These are phyloP conservation scores for Fusarium citri DNA, from an alignment of 2,329 filamentous ascomycete genomes.

Conservation along the genomic window DNA sequence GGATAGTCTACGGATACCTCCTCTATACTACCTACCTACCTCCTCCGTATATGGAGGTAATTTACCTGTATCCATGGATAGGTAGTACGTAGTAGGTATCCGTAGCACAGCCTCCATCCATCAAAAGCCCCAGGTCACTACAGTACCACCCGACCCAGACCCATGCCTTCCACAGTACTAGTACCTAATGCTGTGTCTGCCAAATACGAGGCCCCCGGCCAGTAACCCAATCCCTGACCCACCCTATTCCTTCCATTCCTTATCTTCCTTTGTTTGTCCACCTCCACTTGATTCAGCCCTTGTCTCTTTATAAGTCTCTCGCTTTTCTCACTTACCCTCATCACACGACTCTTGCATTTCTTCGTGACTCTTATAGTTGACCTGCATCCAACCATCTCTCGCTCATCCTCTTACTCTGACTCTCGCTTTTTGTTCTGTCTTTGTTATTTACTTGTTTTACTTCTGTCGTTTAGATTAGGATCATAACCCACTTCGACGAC, in stretches of 20 bases:
- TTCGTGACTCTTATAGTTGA: constrained; percentile 24
- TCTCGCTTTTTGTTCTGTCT: constrained; percentile 8
- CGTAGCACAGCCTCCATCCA: constrained; percentile 5
- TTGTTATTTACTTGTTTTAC: constrained; percentile 1
- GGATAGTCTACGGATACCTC: neutral
- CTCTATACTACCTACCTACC: neutral
- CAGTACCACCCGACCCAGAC: constrained; percentile 3
- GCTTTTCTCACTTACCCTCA: constrained; percentile 9
- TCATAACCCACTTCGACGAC: constrained; percentile 10
- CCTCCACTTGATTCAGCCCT: constrained; percentile 17
- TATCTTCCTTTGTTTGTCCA: constrained; percentile 20
- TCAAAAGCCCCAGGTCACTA: neutral
- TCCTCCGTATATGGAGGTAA: no score
- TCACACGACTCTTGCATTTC: constrained; percentile 17
- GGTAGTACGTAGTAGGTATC: no score
- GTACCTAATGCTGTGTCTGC: neutral
- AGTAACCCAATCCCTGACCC: constrained; percentile 22
- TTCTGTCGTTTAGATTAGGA: constrained; percentile 19
- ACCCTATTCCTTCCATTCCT: constrained; percentile 27
- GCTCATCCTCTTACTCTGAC: neutral
- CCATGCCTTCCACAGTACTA: no score
- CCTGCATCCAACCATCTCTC: neutral
- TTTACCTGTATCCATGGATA: neutral
- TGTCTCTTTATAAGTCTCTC: constrained; percentile 35
- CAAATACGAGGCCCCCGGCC: constrained; percentile 31